Evolutionary conservation across 495 filamentous ascomycete species (phyloP), one percentile per base, ranked within the genome.

Genomic region (Penicillium bovifimosum): DNA sequence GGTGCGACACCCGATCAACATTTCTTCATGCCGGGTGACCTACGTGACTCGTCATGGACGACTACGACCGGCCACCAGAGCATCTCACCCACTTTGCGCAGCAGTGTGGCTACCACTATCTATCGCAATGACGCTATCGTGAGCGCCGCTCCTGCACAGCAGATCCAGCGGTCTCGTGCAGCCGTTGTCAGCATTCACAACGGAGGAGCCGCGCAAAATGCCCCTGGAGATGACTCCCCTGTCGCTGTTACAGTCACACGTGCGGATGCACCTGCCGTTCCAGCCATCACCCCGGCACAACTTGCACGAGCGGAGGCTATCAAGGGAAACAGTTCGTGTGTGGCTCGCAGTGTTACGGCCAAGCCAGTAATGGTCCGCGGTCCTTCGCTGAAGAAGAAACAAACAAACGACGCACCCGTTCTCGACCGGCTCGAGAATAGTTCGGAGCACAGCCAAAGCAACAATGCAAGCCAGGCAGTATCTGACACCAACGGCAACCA

Each of bases 21-120:
- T 62, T 95, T 95, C 78, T 97, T 97, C 68, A 86, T 95, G 66
- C 91, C 91, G 9, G 87, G 87, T 53, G 90, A 96, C 68, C 76
- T 97, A 35, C 87, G 93, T 52, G 91, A 92, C 69, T 96, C 90
- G 9, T 88, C 88, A 6, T 86, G 80, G 68, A 86, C 84, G 28
- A 86, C 85, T 48, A 77, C 83, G 7, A 86, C 81, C 9, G 82
- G 81, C 42, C 81, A 77, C 42, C 80, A 84, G 55, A 84, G 80
- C 61, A 76, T 85, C 52, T 72, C 80, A 1, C 76, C 79, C 29
- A 85, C 77, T 52, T 59, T 85, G 34, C 83, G 90, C 43, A 86
- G 80, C 59, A 90, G 86, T 66, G 86, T 98, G 53, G 91, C 90
- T 0, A 95, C 91, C 11, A 96, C 91, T 3, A 87, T 95, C 28